phyloP scores from a whole-genome alignment of 2,329 filamentous ascomycete genomes.

The Colletotrichum tamarilloi region DNA sequence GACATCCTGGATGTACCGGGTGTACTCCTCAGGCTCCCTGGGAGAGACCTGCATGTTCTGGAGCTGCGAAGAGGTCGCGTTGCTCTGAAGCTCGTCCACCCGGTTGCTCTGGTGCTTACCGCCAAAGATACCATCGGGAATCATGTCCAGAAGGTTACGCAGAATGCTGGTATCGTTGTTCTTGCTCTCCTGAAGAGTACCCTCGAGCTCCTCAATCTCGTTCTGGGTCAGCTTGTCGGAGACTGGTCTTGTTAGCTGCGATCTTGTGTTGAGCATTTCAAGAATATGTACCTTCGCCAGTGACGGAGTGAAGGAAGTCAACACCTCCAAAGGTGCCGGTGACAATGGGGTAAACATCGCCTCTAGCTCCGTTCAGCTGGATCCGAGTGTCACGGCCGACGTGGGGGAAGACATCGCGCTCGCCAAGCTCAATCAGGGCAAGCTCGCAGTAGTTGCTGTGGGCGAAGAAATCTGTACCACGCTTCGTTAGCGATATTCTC shows the following conservation, averaged over 20 bases:
- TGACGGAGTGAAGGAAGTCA: slow-evolving; percentile 92
- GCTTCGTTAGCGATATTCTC: slow-evolving; percentile 19
- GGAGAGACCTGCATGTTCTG: slow-evolving; percentile 80
- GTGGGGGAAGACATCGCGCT: slow-evolving; percentile 85
- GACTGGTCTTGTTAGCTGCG: slow-evolving; percentile 58
- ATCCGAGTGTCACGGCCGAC: slow-evolving; percentile 81
- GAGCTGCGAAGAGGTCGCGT: slow-evolving; percentile 80
- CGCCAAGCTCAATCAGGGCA: slow-evolving; percentile 87
- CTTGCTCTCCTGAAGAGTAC: slow-evolving; percentile 75
- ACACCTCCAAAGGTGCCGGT: slow-evolving; percentile 96
- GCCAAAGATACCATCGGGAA: slow-evolving; percentile 84
- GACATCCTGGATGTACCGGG: slow-evolving; percentile 77
- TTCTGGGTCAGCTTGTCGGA: slow-evolving; percentile 92
- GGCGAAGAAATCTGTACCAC: slow-evolving; percentile 79
- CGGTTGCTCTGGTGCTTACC: slow-evolving; percentile 79
- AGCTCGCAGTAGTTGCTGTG: slow-evolving; percentile 95
- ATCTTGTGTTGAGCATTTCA: neutral
- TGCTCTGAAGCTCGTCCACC: slow-evolving; percentile 82
- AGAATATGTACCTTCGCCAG: slow-evolving; percentile 65
- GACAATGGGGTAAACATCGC: slow-evolving; percentile 81
- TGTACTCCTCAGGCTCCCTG: slow-evolving; percentile 85
- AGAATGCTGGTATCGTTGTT: slow-evolving; percentile 78
- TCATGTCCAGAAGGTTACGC: slow-evolving; percentile 82
- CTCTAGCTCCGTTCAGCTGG: slow-evolving; percentile 72
- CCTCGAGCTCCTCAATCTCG: slow-evolving; percentile 89